Evolutionary conservation across 78 protist species (phyloP), one percentile per base, ranked within the genome.

Genomic region (Speleostelium caveatum): DNA sequence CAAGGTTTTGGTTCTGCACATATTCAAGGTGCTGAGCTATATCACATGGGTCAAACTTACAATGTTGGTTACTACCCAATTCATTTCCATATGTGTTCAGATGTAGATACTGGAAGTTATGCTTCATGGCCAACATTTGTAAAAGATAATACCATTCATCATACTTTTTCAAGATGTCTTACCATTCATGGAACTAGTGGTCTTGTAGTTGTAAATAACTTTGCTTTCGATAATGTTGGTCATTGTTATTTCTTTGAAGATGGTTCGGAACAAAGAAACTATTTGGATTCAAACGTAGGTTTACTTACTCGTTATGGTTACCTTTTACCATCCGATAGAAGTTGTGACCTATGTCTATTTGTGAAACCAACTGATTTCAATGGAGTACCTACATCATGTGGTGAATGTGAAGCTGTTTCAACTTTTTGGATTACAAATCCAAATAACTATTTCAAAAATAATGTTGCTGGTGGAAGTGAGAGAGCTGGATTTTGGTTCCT

Each of bases 171-270:
- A 28, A 3, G 94, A 14, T 88, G 94, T 75, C 33, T 88, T 1
- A 78, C 94, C 0, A 75, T 88, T 35, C 94, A 88, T 55, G 94
- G 94, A 24, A 73, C 86, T n/a, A 55, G 73, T 60, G 91, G 91
- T 60, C 32, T 83, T 0, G 21, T 83, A 7, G 91, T 59, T 17
- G 91, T 83, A 2, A 83, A 69, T 39, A 83, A 83, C 62, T 83
- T 83, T 83, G 91, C 91, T 2, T 83, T 39, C 16, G 91, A 83
- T 69, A 58, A 67, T 58, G 30, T 38, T 69, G 94, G 94, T 16
- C 94, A 88, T 72, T 88, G 94, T 28, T 73, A 78, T 56, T 88
- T 88, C 77, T 88, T 88, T 74, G 94, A 88, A 36, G 94, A 88
- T 62, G 94, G 79, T 28, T 62, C 76, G 35, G 94, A 88, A 61